phyloP scores from a whole-genome alignment of 192 early-diverging fungal genomes.

The Entophlyctis helioformis region DNA sequence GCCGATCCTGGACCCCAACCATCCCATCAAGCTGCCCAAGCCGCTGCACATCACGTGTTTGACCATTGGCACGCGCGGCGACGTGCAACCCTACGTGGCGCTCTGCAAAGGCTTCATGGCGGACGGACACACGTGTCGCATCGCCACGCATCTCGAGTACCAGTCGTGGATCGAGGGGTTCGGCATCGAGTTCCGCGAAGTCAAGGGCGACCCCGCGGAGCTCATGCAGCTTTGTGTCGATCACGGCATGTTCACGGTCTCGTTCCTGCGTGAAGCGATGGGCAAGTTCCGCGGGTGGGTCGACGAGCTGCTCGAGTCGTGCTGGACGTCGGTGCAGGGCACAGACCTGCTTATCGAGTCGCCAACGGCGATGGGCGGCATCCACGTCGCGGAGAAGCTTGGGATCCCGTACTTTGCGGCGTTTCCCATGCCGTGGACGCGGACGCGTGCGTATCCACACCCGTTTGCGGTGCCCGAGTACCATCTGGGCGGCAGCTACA shows the following conservation, averaged over 20 bases:
- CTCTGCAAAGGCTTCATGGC: constrained; percentile 51
- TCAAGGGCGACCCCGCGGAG: constrained; percentile 52
- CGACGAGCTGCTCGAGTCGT: constrained; percentile 39
- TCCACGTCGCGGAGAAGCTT: constrained; percentile 55
- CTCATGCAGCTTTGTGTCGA: constrained; percentile 59
- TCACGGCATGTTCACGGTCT: constrained; percentile 52
- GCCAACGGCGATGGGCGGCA: constrained; percentile 52
- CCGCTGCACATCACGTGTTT: constrained; percentile 51
- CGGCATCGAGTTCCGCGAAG: constrained; percentile 53
- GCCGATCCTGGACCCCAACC: constrained; percentile 2
- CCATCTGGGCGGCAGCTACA: constrained; percentile 34
- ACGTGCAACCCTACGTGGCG: constrained; percentile 64
- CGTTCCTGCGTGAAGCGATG: constrained; percentile 45
- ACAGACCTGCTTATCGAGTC: constrained; percentile 60
- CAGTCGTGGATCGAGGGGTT: constrained; percentile 49
- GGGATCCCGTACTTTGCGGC: constrained; percentile 53
- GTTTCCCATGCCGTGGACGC: constrained; percentile 69
- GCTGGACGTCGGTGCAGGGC: constrained; percentile 44
- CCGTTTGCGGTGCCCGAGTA: constrained; percentile 47
- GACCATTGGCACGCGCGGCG: constrained; percentile 64
- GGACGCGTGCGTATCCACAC: constrained; percentile 60
- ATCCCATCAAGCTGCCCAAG: constrained; percentile 11
- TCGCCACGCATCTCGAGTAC: constrained; percentile 59
- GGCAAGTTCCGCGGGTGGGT: constrained; percentile 52
- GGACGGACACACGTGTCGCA: constrained; percentile 50